Base-by-base conservation (phyloP, 2,329 filamentous ascomycete genomes). In the Phoma sp. region DNA sequence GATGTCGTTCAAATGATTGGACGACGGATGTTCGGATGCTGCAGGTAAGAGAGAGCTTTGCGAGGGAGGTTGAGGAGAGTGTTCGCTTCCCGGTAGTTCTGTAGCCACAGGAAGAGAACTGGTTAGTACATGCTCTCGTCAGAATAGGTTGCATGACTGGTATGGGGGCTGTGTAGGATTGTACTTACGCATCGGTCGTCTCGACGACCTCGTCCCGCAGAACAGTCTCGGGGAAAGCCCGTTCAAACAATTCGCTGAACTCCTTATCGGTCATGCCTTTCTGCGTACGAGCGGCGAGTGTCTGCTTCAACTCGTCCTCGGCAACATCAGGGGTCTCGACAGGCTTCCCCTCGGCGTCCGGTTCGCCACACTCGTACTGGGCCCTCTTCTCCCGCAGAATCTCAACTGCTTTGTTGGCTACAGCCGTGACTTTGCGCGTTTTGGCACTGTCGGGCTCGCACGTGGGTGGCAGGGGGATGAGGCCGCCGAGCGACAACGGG, bases 401-500 rank as follows among this genome's bases (percentile, higher is more conserved):
- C 66, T 96, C 91, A 4, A 98, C 84, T 1, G 90, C 92, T 72
- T 88, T 89, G 71, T 98, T 89, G 7, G 93, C 91, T 13, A 99
- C 91, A 18, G 88, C 86, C 67, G 93, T 91, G 43, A 98, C 89
- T 14, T 90, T 89, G 35, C 91, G 86, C 7, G 89, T 91, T 74
- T 96, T 97, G 68, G 96, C 91, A 57, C 92, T 92, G 74, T 99
- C 96, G 0, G 95, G 90, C 75, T 97, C 93, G 74, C 95, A 99
- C 4, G 91, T 93, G 1, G 96, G 93, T 5, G 93, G 87, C 7
- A 99, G 78, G 7, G 95, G 95, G 4, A 98, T 69, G 3, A 96
- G 70, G 0, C 95, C 93, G 43, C 88, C 87, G 0, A 97, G 73
- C 0, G 92, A 89, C 22, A 98, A 80, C 1, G 93, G 93, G 71